Evolutionary conservation across 371 early-diverging fungal species (phyloP), one percentile per base, ranked within the genome.

Genomic region (Mucor indicus): DNA sequence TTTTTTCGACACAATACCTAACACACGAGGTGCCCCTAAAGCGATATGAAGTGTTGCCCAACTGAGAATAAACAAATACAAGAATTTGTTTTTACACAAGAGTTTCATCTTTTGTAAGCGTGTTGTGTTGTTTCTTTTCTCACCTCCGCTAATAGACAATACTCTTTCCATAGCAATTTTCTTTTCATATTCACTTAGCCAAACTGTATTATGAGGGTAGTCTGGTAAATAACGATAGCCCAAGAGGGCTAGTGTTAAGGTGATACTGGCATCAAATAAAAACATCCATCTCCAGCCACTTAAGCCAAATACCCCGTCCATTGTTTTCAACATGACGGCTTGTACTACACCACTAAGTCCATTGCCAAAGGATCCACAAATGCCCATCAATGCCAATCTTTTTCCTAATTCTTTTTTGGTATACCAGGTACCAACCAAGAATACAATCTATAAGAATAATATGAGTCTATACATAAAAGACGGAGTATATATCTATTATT

Each of bases 221-320:
- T 75, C 69, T 19, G 75, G 75, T 16, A 75, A 37, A 37, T 57
- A 62, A 11, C 38, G 24, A 17, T 59, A 58, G 0, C 75, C 75
- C 30, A 63, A 52, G 13, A 19, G 33, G 0, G 69, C 66, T 3
- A 75, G 43, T 1, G 64, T n/a, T 0, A 53, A 30, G 11, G 75
- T 75, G 21, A 75, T 27, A 25, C 31, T 43, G 2, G 67, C 71
- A 40, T 71, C 69, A 51, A 75, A 57, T 2, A 69, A n/a, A 54
- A 75, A 75, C 64, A 71, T 67, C 75, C 75, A 75, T 3, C 75
- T 51, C 75, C 75, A 75, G 1, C 77, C 72, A 37, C 77, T 76
- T 21, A 76, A 55, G 3, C 69, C 69, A 37, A 66, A 53, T 1
- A 50, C 33, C 3, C 77, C 77, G 44, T 72, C 70, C 60, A 70